phyloP scores from a whole-genome alignment of 2,329 filamentous ascomycete species.

The Diaporthe capsici region DNA sequence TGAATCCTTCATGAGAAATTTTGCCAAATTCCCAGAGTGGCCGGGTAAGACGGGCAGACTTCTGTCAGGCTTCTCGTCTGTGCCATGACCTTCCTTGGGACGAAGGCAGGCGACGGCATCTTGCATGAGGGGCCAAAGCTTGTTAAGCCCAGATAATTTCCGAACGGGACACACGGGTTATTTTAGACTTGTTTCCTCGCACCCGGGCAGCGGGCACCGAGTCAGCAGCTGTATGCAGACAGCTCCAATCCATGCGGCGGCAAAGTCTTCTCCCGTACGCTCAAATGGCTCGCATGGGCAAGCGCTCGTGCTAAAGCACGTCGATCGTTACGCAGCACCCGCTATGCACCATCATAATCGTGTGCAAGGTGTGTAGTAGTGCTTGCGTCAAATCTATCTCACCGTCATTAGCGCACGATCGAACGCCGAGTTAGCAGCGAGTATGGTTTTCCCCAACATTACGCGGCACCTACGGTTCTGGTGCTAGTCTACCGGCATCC shows the following conservation, averaged over 20 bases:
- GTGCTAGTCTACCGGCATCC: background rate
- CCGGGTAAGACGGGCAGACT: conserved; percentile 17
- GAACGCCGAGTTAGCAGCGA: conserved; percentile 29
- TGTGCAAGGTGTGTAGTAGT: background rate
- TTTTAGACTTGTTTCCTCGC: conserved; percentile 18
- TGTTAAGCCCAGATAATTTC: conserved; percentile 21
- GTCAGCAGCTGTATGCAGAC: background rate
- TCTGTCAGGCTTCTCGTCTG: conserved; percentile 21
- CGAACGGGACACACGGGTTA: conserved; percentile 11
- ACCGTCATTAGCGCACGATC: conserved; percentile 12
- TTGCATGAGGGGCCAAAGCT: conserved; percentile 23
- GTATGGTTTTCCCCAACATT: background rate
- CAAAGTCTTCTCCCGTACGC: background rate
- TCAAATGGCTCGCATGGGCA: background rate
- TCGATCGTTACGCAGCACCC: conserved; percentile 18
- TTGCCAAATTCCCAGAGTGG: background rate
- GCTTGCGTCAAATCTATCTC: background rate
- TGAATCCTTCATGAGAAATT: background rate
- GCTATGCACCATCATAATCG: background rate
- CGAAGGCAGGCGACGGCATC: conserved; percentile 17
- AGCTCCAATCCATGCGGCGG: conserved; percentile 17
- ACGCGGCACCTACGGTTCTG: background rate
- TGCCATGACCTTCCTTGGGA: conserved; percentile 1
- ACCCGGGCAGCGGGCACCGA: conserved; percentile 11
- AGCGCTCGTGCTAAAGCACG: background rate